Conservation (phyloP, 352 stramenopile genomes). For the Globisporangium solare region DNA sequence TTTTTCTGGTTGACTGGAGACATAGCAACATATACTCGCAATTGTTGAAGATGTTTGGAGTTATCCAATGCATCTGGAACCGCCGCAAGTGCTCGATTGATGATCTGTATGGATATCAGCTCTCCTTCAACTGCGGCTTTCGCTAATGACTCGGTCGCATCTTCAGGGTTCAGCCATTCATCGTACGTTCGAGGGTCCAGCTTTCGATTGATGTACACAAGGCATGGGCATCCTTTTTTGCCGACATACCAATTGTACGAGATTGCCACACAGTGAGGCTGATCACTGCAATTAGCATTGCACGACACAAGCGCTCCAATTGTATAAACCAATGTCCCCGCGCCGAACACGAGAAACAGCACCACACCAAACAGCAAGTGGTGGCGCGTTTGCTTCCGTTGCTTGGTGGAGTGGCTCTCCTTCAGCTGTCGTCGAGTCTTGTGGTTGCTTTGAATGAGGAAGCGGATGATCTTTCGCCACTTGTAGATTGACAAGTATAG, state of each 20-base stretch:
- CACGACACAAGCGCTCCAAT: constrained; percentile 10
- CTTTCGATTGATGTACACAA: constrained; percentile 14
- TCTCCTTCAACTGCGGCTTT: constrained; percentile 6
- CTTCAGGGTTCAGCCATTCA: constrained; percentile 13
- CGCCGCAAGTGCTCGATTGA: constrained; percentile 16
- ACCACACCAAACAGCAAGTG: constrained; percentile 14
- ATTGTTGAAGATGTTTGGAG: constrained; percentile 15
- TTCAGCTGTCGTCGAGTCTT: constrained; percentile 4
- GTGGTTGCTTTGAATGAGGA: constrained; percentile 14
- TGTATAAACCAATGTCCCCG: constrained; percentile 11
- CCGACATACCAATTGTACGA: constrained; percentile 14
- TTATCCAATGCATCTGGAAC: constrained; percentile 6
- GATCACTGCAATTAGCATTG: constrained; percentile 5
- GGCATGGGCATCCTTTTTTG: constrained; percentile 8
- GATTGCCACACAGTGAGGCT: constrained; percentile 12
- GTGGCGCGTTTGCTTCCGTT: constrained; percentile 11
- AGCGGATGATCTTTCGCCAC: constrained; percentile 19
- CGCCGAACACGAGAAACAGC: constrained; percentile 10
- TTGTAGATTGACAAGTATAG: constrained; percentile 21
- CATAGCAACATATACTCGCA: constrained; percentile 8
- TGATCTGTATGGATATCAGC: constrained; percentile 15
- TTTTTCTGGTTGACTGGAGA: neutral
- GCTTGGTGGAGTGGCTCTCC: constrained; percentile 8
- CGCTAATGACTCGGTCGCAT: constrained; percentile 9
- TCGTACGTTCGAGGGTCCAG: constrained; percentile 11